These are phyloP conservation scores for Gossypium turneri DNA, from an alignment of 345 rosid species.

Conservation along the genomic window DNA sequence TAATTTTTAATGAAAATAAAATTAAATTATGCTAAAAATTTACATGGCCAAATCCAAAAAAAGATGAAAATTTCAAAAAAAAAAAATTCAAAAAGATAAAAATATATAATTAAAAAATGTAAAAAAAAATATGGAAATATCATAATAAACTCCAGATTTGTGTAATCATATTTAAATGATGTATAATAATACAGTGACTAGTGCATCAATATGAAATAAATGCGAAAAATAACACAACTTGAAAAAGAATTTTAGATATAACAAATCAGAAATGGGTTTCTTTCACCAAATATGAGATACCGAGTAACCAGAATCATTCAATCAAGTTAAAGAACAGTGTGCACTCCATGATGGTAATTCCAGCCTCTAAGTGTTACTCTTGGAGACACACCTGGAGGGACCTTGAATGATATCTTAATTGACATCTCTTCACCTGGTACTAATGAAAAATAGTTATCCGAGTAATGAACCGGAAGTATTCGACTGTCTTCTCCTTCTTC, in stretches of 20 bases:
- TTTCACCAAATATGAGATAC: not conserved
- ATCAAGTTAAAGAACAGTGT: slow-evolving; percentile 27
- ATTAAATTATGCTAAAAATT: too few species aligned
- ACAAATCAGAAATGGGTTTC: not conserved
- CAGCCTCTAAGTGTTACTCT: slow-evolving; percentile 70
- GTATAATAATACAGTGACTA: too few species aligned
- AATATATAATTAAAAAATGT: too few species aligned
- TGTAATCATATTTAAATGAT: too few species aligned
- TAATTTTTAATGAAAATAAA: too few species aligned
- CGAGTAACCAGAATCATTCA: not conserved
- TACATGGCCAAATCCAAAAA: too few species aligned
- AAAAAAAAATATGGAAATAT: too few species aligned
- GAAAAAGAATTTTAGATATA: not conserved
- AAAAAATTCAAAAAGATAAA: too few species aligned
- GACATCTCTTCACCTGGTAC: slow-evolving; percentile 80
- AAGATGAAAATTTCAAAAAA: too few species aligned
- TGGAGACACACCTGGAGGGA: slow-evolving; percentile 64
- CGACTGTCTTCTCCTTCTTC: slow-evolving; percentile 79
- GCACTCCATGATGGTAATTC: slow-evolving; percentile 57
- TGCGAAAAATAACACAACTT: not conserved
- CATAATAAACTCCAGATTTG: too few species aligned
- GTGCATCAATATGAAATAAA: not conserved
- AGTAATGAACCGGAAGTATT: slow-evolving; percentile 91
- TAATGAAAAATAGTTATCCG: slow-evolving; percentile 88
- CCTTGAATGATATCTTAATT: slow-evolving; percentile 63